Evolutionary conservation across 441 rosid genomes (phyloP).

Genomic region (Macaranga tanarius): DNA sequence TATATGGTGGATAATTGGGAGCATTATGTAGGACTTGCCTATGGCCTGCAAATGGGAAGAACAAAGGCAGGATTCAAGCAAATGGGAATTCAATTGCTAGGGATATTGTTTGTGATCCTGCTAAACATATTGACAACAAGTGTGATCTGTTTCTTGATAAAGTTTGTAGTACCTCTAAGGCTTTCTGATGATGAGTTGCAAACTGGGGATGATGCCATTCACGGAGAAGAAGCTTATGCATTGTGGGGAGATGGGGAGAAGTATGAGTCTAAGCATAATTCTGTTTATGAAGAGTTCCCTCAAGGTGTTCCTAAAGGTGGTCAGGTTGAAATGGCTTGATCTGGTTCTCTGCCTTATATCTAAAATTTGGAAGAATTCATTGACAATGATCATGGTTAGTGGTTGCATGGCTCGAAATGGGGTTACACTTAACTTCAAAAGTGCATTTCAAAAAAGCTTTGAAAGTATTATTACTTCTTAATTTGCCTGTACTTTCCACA

Average conservation of each 20-base stretch:
- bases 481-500: too few relatives aligned
- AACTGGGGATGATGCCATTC: slow-evolving; percentile 47
- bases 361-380: too few relatives aligned
- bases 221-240: slow-evolving; percentile 51
- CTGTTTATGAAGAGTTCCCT: slow-evolving; percentile 37
- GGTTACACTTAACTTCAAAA: too few relatives aligned
- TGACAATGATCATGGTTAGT: too few relatives aligned
- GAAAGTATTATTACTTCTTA: not conserved
- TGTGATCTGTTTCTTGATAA: slow-evolving; percentile 41
- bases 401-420: too few relatives aligned
- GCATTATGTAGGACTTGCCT: slow-evolving; percentile 43
- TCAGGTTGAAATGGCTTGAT: slow-evolving; percentile 44
- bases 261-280: slow-evolving; percentile 40
- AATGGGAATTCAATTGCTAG: slow-evolving; percentile 44
- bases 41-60: slow-evolving; percentile 31
- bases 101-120: slow-evolving; percentile 32
- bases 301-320: slow-evolving; percentile 24
- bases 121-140: slow-evolving; percentile 41
- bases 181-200: slow-evolving; percentile 44
- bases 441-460: too few relatives aligned
- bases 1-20: slow-evolving; percentile 36
- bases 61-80: slow-evolving; percentile 41
- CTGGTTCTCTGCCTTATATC: too few relatives aligned
- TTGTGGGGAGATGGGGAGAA: slow-evolving; percentile 57
- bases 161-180: slow-evolving; percentile 40